Base-by-base conservation (phyloP, 768 basidiomycete species). In the Boletus reticuloceps region DNA sequence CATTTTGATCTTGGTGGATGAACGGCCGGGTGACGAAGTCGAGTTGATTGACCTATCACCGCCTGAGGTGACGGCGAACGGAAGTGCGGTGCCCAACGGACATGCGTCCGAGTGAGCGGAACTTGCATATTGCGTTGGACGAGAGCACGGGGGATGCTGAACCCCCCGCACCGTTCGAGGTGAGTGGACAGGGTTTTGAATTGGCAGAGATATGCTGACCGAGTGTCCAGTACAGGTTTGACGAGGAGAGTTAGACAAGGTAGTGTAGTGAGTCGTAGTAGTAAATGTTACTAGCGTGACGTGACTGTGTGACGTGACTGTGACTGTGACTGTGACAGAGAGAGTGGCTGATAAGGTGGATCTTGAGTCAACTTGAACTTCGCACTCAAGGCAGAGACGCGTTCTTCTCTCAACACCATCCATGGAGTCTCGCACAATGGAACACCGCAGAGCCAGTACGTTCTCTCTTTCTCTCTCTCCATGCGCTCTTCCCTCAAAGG, bases 111-210 rank as follows among this genome's bases (percentile, higher is more conserved):
- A 57, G 60, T 4, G 61, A 67, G 32, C 58, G 69, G 20, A 71
- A 73, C 54, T 71, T 76, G 39, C 83, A 89, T 62, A 85, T 90
- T 49, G 77, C 88, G 9, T 72, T 91, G 51, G 86, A 89, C 64
- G 88, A 89, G 58, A 79, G 69, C 64, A 80, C 79, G 17, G 82
- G 85, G 10, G 91, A 94, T 64, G 85, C 83, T 25, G 86, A 83
- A 41, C 82, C 85, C 13, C 94, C 94, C 65, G 81, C 79, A 64
- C 69, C 89, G 25, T 96, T 96, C 64, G 91, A 95, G 85, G 91
- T 93, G 63, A 56, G 88, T 75, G 46, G 2, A 8, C 2, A 22
- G n/a, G 6, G 16, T 0, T 14, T 5, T 19, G 16, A 36, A 17
- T 16, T 40, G 40, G n/a, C 12, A 27, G 45, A 42, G 16, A 5